Evolutionary conservation across 495 filamentous ascomycete species (phyloP).

Genomic region (Saxophila tyrrhenica): DNA sequence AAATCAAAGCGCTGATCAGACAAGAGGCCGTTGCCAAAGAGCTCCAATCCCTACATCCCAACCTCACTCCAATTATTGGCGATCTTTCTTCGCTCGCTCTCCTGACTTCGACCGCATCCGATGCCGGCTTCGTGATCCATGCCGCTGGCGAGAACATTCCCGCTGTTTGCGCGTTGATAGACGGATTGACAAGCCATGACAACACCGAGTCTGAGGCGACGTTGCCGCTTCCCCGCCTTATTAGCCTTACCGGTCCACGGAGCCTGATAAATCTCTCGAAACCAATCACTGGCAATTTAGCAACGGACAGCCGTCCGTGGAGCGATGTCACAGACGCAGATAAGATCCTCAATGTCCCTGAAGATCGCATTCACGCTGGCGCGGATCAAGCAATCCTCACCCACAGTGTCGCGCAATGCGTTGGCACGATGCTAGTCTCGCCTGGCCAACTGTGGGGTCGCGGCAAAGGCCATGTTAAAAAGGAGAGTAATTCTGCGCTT

Average conservation of each 20-base stretch:
- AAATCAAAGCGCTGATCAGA: too few species aligned
- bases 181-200: conserved; percentile 17
- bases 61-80: too few species aligned
- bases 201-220: conserved; percentile 15
- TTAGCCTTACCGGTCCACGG: conserved; percentile 13
- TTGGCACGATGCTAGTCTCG: conserved; percentile 17
- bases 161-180: conserved; percentile 20
- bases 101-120: conserved; percentile 17
- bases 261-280: conserved; percentile 17
- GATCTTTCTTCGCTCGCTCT: too few species aligned
- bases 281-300: conserved; percentile 16
- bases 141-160: conserved; percentile 15
- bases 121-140: conserved; percentile 20
- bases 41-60: too few species aligned
- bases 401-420: neutral
- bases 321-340: conserved; percentile 16
- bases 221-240: conserved; percentile 19
- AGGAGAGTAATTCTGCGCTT: conserved; percentile 12
- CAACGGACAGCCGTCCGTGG: conserved; percentile 15
- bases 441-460: conserved; percentile 18
- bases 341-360: conserved; percentile 9
- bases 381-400: neutral
- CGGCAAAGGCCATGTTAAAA: conserved; percentile 19
- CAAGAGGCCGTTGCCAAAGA: too few species aligned
- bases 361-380: neutral